Base-by-base conservation (phyloP, 495 filamentous ascomycete species). In the Mytilinidion resinicola region DNA sequence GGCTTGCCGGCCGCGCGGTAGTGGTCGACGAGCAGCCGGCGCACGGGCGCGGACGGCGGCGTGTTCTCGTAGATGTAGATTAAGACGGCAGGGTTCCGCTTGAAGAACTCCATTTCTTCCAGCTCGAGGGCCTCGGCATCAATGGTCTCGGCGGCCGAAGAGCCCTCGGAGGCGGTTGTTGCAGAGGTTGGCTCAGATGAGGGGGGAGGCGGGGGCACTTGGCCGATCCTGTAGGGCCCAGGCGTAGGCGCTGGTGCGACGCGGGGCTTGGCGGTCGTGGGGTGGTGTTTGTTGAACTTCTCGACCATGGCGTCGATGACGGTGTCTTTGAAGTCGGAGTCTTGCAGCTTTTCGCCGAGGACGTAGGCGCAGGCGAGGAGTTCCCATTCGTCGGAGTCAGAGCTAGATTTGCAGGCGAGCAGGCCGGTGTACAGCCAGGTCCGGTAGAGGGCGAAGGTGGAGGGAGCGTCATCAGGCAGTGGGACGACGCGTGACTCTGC, bases 301-400 rank as follows among this genome's bases (percentile, higher is more conserved):
- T 49, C 46, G 20, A 49, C 25, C 46, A 49, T 49, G 20, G 46
- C 46, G 20, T 49, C 46, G 6, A 49, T 33, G 7, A 49, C 46
- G 6, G 46, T 49, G 21, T 49, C 46, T 25, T 49, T 49, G 46
- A 49, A 49, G 12, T 49, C 46, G 46, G 46, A 49, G 33, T 49
- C 46, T n/a, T 49, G 46, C 46, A 49, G 46, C 17, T 49, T 49
- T 25, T 49, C 46, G 0, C 46, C 46, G 0, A 49, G 19, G 46
- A 49, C 33, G 21, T 49, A 49, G 46, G 46, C 46, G 46, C 17
- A 14, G 21, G 19, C 21, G 46, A 49, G 46, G 46, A 49, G 12
- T 3, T 25, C 46, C 46, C 46, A 49, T 33, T 49, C 46, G 9
- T 49, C 46, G 46, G 21, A 7, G 17, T 1, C 4, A 0, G 46